Base-by-base conservation (phyloP, 106 monocot species). In the Dioscorea alata region DNA sequence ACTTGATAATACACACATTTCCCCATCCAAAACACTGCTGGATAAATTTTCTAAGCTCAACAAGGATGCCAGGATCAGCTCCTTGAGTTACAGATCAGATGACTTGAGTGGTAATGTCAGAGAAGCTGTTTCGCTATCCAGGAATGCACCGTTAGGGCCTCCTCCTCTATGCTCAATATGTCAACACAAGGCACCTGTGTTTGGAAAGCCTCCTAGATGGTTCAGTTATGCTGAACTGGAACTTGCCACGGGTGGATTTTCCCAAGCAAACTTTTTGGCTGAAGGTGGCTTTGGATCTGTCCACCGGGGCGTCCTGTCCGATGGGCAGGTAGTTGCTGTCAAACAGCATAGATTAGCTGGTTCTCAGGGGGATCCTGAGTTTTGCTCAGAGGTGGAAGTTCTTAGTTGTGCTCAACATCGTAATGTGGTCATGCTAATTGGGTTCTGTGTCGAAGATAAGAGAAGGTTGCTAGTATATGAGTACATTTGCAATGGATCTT, bases 171-270 rank as follows among this genome's bases (percentile, higher is more conserved):
- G 76, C 48, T 76, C 69, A 69, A 64, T 76, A 51, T 76, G 76
- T 57, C 69, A 69, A 25, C 61, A 76, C 34, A 76, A 76, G 63
- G 76, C 76, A 17, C 76, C 69, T 54, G 35, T 69, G n/a, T 76
- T 76, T 69, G 76, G 76, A 15, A 76, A 76, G 48, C 76, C 76
- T 76, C 76, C 76, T 25, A 76, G 69, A 49, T 63, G 49, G 52
- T 76, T 76, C 24, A 76, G 69, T 56, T 76, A 69, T 62, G 28
- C 61, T 35, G 76, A 76, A 52, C 63, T 76, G 32, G 67, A 59
- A 64, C 56, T 70, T 58, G 76, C 76, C 22, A 77, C 76, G 10
- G 53, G 63, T 70, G 76, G 69, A 25, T 76, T 76, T 58, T 76
- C 76, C 12, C 61, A 76, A 76, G 61, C 22, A 33, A 70, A 76